Percentiles rank a stretch among this genome's conserved stretches.
Conservation (phyloP, 768 basidiomycete genomes). For the Panaeolus papilionaceus region DNA sequence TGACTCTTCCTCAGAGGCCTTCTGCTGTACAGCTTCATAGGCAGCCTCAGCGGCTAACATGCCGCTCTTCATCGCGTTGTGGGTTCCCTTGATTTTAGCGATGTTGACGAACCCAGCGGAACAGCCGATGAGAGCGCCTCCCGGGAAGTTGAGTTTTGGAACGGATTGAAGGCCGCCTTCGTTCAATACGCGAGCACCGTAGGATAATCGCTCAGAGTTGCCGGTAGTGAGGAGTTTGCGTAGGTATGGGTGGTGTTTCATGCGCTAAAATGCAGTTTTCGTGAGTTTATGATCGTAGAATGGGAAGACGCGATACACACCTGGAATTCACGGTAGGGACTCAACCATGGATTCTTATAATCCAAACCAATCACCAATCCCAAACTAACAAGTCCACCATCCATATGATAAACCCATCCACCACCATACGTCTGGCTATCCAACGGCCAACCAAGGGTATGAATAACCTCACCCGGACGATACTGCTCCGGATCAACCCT, state of each 20-base stretch:
- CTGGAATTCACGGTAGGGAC: constrained; percentile 93
- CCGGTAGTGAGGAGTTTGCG: constrained; percentile 76
- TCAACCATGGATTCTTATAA: constrained; percentile 92
- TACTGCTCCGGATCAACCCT: constrained; percentile 71
- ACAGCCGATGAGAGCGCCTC: constrained; percentile 94
- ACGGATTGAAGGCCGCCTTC: constrained; percentile 95
- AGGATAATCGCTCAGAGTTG: constrained; percentile 75
- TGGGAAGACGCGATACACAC: constrained; percentile 44
- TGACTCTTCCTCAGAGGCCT: constrained; percentile 17
- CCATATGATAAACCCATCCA: constrained; percentile 96
- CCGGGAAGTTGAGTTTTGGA: constrained; percentile 86
- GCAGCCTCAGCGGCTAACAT: constrained; percentile 96
- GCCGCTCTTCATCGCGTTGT: constrained; percentile 99
- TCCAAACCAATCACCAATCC: constrained; percentile 95
- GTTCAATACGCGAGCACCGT: constrained; percentile 88
- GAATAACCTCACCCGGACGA: constrained; percentile 82
- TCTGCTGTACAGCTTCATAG: constrained; percentile 58
- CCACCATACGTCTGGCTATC: constrained; percentile 88
- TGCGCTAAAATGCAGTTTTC: constrained; percentile 41
- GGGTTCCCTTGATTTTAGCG: constrained; percentile 98
- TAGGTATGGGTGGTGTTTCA: constrained; percentile 98
- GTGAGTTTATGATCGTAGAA: constrained; percentile 14
- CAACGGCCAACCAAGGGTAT: constrained; percentile 95
- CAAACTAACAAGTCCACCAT: constrained; percentile 84
- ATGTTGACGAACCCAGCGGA: constrained; percentile 96